Base-by-base conservation (phyloP, 495 filamentous ascomycete genomes). In the Aspergillus coremiiformis region DNA sequence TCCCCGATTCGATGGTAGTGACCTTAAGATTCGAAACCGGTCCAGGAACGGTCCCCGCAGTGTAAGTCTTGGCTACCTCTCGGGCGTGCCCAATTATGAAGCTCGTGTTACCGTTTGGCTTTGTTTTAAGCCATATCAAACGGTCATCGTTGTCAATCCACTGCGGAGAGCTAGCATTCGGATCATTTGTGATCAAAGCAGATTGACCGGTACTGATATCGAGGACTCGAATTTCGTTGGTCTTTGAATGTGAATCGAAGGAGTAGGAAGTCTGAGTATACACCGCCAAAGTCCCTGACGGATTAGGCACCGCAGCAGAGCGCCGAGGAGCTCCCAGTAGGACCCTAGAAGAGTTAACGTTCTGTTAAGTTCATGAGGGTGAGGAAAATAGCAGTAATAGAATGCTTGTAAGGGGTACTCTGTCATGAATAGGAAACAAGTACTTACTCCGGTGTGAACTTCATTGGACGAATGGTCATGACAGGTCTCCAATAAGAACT, bases 261-360 rank as follows among this genome's bases (percentile, higher is more conserved):
- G 83, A 90, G 63, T 96, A 97, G 7, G 84, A 82, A 0, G 86
- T 87, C 29, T 77, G 80, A 37, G 84, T 84, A 59, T 86, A 93
- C 10, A 92, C 71, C 17, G 84, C 82, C 37, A 80, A 71, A 12
- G 76, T 86, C 5, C 86, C 89, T 29, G 79, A 72, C 5, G 78
- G 59, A 64, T 93, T 95, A 24, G 92, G 90, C 12, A 84, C 67
- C 21, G 85, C 90, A 19, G 82, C 62, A 37, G 86, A 87, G 35
- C 92, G 82, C 29, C 92, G 82, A 24, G 92, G 89, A 12, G 90
- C 89, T 59, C 84, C 83, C 59, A 97, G 81, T 48, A 97, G 79
- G 32, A 91, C 85, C 64, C 75, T 78, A 30, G 2, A 12, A 15
- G 27, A 33, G 2, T 21, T 6, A 11, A 41, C n/a, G 4, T 19